These are phyloP conservation scores for Pseudogymnoascus sp. DNA, from an alignment of 2,329 filamentous ascomycete genomes.

Conservation along the genomic window DNA sequence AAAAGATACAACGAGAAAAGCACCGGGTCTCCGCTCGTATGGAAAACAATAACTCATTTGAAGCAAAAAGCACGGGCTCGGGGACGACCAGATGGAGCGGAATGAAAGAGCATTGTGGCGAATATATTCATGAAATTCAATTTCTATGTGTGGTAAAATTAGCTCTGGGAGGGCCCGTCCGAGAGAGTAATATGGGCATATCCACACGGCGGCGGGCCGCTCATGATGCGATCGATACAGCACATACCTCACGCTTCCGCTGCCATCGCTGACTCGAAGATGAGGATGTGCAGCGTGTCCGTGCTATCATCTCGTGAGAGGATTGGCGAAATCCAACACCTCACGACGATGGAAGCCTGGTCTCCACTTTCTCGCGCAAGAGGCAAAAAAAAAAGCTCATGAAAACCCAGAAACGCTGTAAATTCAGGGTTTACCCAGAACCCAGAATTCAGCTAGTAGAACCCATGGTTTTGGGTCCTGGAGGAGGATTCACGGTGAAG, in stretches of 20 bases:
- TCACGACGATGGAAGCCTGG: background rate
- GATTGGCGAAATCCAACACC: conserved; percentile 1
- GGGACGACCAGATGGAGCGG: background rate
- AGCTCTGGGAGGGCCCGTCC: conserved; percentile 1
- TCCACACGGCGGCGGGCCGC: conserved; percentile 6
- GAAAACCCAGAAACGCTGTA: background rate
- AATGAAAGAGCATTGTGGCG: background rate
- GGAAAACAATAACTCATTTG: background rate
- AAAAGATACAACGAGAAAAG: conserved; percentile 7
- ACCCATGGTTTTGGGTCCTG: conserved; percentile 1
- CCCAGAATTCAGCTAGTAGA: background rate
- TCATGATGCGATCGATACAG: conserved; percentile 5
- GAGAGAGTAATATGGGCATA: conserved; percentile 4
- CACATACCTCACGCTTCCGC: background rate
- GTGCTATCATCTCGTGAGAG: conserved; percentile 4
- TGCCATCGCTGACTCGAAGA: conserved; percentile 1
- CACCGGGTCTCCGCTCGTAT: background rate
- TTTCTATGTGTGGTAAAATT: conserved; percentile 5
- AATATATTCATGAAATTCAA: background rate
- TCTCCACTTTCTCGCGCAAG: conserved; percentile 3
- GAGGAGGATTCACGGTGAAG: background rate
- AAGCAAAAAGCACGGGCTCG: background rate
- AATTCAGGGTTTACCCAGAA: conserved; percentile 3
- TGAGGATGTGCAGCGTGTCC: conserved; percentile 6
- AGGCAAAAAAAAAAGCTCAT: background rate